Evolutionary conservation across 495 filamentous ascomycete genomes (phyloP), one percentile per base, ranked within the genome.

Genomic region (Tuber melanosporum): DNA sequence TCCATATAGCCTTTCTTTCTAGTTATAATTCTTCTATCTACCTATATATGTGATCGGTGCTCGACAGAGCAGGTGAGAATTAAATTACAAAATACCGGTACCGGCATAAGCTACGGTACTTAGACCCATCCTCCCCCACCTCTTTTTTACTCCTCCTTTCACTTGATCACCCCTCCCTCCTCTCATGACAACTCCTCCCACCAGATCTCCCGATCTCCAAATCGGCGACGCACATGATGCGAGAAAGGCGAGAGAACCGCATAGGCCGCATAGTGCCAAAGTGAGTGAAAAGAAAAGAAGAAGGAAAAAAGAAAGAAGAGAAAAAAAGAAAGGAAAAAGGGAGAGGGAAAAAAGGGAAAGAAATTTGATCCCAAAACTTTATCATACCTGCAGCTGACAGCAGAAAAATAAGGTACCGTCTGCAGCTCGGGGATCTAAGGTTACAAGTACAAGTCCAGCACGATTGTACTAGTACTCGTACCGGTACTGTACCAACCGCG

Each of bases 331-430:
- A 70, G 26, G 17, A 47, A 14, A 5, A 75, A 80, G 43, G 26
- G 26, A 57, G 69, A n/a, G 70, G 75, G 15, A 82, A 75, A 66
- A 42, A 77, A 72, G 26, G 76, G 15, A 83, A 75, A 66, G 36
- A 77, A 72, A 39, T 75, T 79, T 43, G 77, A 79, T 20, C 57
- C 57, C 57, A 66, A 66, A 66, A 66, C 26, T 66, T 14, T 66
- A 47, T 47, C 45, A 47, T 17, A 36, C 57, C 57, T 66, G 57
- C 57, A 66, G 57, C 52, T 4, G 15, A 19, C 57, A 66, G 26
- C 9, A 7, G 26, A 36, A 36, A 36, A 66, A 66, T 66, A 66
- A 66, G 57, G 57, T 66, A 66, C 57, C 57, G 26, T 26, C 57
- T 36, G 26, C 57, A 66, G 26, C 26, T 36, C 32, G 57, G 1